Evolutionary conservation across 2,329 filamentous ascomycete genomes (phyloP).

Genomic region (Beauveria varroae): DNA sequence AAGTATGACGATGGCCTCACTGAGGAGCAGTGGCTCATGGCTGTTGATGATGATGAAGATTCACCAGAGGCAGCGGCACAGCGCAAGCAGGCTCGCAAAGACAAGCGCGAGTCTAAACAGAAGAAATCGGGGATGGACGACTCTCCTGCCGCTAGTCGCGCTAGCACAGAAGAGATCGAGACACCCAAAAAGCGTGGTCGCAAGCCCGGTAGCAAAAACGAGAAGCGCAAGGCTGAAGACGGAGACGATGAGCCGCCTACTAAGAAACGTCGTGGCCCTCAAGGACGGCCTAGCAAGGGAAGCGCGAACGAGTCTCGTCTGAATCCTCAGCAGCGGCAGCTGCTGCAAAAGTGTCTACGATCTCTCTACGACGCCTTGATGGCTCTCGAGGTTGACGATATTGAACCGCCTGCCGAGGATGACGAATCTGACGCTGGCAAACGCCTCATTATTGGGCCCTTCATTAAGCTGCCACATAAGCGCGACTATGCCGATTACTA

Average conservation of each 20-base stretch:
- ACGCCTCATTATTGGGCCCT: slow-evolving; percentile 85
- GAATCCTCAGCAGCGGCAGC: slow-evolving; percentile 59
- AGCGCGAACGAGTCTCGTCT: slow-evolving; percentile 39
- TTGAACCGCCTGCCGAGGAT: slow-evolving; percentile 47
- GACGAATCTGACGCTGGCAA: slow-evolving; percentile 53
- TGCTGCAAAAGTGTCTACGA: slow-evolving; percentile 74
- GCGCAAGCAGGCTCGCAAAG: slow-evolving; percentile 78
- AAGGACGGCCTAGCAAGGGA: slow-evolving; percentile 59
- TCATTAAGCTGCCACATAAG: slow-evolving; percentile 84
- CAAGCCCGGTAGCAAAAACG: slow-evolving; percentile 63
- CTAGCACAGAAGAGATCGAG: slow-evolving; percentile 73
- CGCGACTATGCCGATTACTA: slow-evolving; percentile 94
- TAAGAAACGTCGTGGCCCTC: slow-evolving; percentile 69
- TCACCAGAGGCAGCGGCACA: slow-evolving; percentile 87
- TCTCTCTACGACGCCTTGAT: slow-evolving; percentile 73
- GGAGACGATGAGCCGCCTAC: slow-evolving; percentile 69
- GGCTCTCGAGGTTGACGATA: slow-evolving; percentile 72
- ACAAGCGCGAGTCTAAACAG: slow-evolving; percentile 68
- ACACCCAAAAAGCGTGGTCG: slow-evolving; percentile 77
- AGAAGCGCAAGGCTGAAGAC: slow-evolving; percentile 84
- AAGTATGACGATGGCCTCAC: slow-evolving; percentile 96
- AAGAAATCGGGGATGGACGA: slow-evolving; percentile 53
- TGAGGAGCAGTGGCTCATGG: slow-evolving; percentile 98
- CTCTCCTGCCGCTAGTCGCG: slow-evolving; percentile 71
- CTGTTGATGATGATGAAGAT: slow-evolving; percentile 94